Base-by-base conservation (phyloP, 1,284 basidiomycete species). In the Sanghuangporus sanghuang region DNA sequence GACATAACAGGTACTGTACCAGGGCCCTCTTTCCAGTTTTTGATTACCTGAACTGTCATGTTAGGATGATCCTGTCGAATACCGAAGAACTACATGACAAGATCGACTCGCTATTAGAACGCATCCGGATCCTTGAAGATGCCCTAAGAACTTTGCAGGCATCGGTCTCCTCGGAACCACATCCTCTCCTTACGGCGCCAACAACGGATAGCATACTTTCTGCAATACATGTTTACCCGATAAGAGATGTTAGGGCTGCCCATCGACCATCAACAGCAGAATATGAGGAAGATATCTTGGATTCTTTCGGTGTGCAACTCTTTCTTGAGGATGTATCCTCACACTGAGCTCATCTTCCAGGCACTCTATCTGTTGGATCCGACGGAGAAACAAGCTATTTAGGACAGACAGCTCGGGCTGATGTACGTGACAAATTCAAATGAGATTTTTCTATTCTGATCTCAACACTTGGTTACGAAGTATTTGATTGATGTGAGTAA, bases 51-150 rank as follows among this genome's bases (percentile, higher is more conserved):
- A 23, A 27, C 48, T 27, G 57, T 18, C 1, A 39, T 48, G n/a
- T 14, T 67, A 85, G 85, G 49, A 78, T 86, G 64, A 76, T 87
- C 35, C 79, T 89, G 16, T 79, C 86, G 11, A 85, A 83, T 67
- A 87, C 85, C 1, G 82, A 84, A 67, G 86, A 89, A 66, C 75
- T 90, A 11, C 86, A 90, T 72, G 82, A 82, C 63, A 79, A 81
- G 67, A 84, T 89, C 12, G 84, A 85, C 39, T 70, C 73, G 4
- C 77, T 89, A 59, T 76, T 79, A 55, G 70, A 74, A 4, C 83
- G 86, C 18, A 82, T 87, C 50, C 78, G 78, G 27, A 79, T 83
- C 53, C 80, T 89, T 1, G 87, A 90, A 69, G 77, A 78, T 35
- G 85, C 81, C 0, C 77, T 89, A 40, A 72, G 74, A 27, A 71